Evolutionary conservation across 352 stramenopile genomes (phyloP).

Genomic region (Phytophthora meadii): DNA sequence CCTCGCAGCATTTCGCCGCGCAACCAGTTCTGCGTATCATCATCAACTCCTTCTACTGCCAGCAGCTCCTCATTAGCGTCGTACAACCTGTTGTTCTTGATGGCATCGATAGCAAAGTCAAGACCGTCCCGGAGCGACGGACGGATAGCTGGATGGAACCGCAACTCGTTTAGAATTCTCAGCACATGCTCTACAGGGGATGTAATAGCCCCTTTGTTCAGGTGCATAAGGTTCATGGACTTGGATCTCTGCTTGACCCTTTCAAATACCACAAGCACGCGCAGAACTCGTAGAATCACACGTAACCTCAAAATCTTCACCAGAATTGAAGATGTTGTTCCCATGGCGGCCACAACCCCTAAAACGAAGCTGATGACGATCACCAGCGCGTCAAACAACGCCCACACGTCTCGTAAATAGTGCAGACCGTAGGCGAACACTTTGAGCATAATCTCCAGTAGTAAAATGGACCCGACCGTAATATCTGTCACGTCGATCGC

Average conservation of each 20-base stretch:
- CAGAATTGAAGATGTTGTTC: conserved; percentile 60
- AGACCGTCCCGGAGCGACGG: conserved; percentile 62
- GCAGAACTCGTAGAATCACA: conserved; percentile 79
- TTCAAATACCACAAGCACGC: conserved; percentile 89
- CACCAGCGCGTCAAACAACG: conserved; percentile 82
- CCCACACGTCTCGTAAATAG: conserved; percentile 74
- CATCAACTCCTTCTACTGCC: conserved; percentile 70
- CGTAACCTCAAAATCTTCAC: conserved; percentile 78
- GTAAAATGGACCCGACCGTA: conserved; percentile 82
- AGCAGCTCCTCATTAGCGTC: conserved; percentile 80
- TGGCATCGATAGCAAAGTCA: conserved; percentile 84
- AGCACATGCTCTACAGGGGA: conserved; percentile 86
- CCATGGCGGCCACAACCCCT: conserved; percentile 66
- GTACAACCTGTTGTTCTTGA: conserved; percentile 89
- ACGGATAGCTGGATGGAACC: conserved; percentile 76
- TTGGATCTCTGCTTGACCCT: conserved; percentile 81
- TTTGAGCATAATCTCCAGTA: conserved; percentile 83
- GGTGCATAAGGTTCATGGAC: conserved; percentile 76
- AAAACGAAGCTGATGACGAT: conserved; percentile 84
- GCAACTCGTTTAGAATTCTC: conserved; percentile 73
- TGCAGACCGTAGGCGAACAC: conserved; percentile 79
- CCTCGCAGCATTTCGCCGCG: conserved; percentile 76
- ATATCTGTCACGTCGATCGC: conserved; percentile 84
- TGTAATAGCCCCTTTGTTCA: conserved; percentile 67
- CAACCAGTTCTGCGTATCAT: conserved; percentile 88